Evolutionary conservation across 2,329 filamentous ascomycete genomes (phyloP).

Genomic region (Monosporascus sp.): DNA sequence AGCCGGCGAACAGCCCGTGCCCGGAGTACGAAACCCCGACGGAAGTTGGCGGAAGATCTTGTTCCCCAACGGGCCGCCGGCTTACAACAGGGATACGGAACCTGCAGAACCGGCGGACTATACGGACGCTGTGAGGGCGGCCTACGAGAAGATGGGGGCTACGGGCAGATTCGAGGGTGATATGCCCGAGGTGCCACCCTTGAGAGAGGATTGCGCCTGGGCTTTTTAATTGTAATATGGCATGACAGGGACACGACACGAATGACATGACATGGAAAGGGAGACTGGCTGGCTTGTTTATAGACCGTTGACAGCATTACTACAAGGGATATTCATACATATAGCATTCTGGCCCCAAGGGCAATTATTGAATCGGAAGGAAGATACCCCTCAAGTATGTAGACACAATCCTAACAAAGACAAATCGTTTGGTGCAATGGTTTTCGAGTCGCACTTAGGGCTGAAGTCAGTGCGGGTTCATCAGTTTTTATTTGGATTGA

Average conservation of each 20-base stretch:
- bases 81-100: constrained; percentile 59
- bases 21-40: constrained; percentile 46
- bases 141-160: constrained; percentile 60
- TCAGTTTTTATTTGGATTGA: background rate
- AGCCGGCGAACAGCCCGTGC: constrained; percentile 21
- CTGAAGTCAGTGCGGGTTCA: background rate
- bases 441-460: background rate
- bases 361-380: too few species aligned
- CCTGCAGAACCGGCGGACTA: constrained; percentile 45
- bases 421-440: too few species aligned
- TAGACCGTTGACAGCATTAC: too few species aligned
- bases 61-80: constrained; percentile 66
- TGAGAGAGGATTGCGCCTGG: constrained; percentile 68
- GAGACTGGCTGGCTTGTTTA: background rate
- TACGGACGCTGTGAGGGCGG: constrained; percentile 51
- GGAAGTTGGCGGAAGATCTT: constrained; percentile 61
- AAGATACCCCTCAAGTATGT: background rate
- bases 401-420: background rate
- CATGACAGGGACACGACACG: background rate
- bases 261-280: constrained; percentile 4
- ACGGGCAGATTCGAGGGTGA: constrained; percentile 65
- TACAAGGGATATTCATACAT: too few species aligned
- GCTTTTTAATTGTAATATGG: constrained; percentile 51
- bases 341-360: too few species aligned
- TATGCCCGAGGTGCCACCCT: constrained; percentile 74